These are phyloP conservation scores for Hemileccinum impolitum DNA, from an alignment of 768 basidiomycete genomes.

Conservation along the genomic window DNA sequence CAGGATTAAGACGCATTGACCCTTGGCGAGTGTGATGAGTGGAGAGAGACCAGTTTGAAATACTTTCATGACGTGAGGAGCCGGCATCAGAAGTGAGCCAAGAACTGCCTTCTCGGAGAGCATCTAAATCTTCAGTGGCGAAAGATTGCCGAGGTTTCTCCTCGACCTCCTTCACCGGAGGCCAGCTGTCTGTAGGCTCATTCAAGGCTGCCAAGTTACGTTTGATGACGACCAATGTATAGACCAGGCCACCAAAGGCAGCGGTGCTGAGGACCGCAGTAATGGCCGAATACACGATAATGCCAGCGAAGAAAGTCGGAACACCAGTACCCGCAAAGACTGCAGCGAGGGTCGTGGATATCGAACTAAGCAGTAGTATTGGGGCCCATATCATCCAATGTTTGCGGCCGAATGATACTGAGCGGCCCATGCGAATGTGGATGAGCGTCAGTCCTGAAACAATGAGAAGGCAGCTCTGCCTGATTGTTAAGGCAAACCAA, in stretches of 20 bases:
- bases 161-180: constrained; percentile 49
- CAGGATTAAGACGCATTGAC: constrained; percentile 10
- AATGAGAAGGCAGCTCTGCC: constrained; percentile 67
- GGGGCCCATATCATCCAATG: constrained; percentile 78
- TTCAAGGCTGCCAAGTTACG: constrained; percentile 57
- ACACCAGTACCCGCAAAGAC: constrained; percentile 54
- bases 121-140: constrained; percentile 69
- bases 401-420: constrained; percentile 63
- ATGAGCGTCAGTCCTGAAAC: constrained; percentile 59
- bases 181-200: constrained; percentile 56
- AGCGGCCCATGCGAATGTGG: constrained; percentile 66
- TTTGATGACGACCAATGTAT: constrained; percentile 62
- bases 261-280: constrained; percentile 51
- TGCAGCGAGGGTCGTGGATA: constrained; percentile 58
- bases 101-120: constrained; percentile 70
- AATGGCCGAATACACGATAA: constrained; percentile 53
- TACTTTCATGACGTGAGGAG: constrained; percentile 50
- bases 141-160: constrained; percentile 62
- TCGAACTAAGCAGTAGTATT: constrained; percentile 47
- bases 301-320: constrained; percentile 55
- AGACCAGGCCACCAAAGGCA: constrained; percentile 56
- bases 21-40: constrained; percentile 51
- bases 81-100: constrained; percentile 72
- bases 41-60: constrained; percentile 72
- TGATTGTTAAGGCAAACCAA: constrained; percentile 66